Base-by-base conservation (phyloP, 1,139 yeast species). In the Geotrichum australiense region DNA sequence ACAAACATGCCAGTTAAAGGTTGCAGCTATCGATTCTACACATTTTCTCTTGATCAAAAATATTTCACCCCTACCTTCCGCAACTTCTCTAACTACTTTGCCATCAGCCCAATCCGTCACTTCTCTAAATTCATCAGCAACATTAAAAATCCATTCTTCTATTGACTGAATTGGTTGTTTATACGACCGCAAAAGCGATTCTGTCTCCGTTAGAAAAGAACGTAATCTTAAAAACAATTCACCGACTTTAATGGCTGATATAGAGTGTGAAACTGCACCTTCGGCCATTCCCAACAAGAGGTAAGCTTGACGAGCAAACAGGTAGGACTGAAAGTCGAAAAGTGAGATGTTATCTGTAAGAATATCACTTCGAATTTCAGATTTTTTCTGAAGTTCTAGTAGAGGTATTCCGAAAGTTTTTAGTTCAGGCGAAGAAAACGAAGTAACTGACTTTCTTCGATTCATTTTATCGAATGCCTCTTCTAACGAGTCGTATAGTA, bases 401-500 rank as follows among this genome's bases (percentile, higher is more conserved):
- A 36, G 22, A 15, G 47, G 40, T 8, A 29, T 39, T 19, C 12
- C 27, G 8, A 41, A 48, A 16, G 38, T 21, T 18, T 62, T 64
- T 42, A 62, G 60, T 7, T 64, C 63, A 7, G 58, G 52, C 7
- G 52, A 37, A 1, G 54, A 49, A 29, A 61, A 50, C 38, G 59
- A 58, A 5, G 61, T 42, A 5, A 53, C 51, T 2, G 52, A 41
- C 18, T 54, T 51, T 16, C 53, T 52, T 10, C 49, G 46, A 3
- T 53, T 48, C 37, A 53, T 38, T 22, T 53, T 46, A 11, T 49
- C 50, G 33, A 61, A 61, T 14, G 65, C 48, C 35, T 53, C 43
- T 46, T 57, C 61, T 35, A 57, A 58, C 35, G 71, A 72, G 38
- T 69, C 69, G 48, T 73, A 74, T 7, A 70, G 65, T 2, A 57